A percentile compares a stretch with the other conserved stretches of the same genome.
These are phyloP conservation scores for Fraxinus ornus DNA, from an alignment of 305 asterid species.

Conservation along the genomic window DNA sequence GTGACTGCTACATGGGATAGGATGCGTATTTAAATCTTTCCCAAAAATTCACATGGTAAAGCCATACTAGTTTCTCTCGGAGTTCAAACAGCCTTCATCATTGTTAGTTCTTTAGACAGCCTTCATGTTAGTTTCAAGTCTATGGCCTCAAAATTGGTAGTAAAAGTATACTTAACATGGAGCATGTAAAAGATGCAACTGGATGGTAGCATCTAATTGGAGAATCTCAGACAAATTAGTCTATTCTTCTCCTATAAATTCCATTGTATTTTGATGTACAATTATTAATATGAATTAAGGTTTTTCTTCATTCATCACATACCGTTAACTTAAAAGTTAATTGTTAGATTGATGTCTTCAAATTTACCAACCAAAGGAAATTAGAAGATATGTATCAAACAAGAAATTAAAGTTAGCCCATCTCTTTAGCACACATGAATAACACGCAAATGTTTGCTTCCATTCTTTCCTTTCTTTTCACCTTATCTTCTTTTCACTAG, in stretches of 20 bases:
- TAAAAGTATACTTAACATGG: not conserved
- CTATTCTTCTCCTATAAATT: not conserved
- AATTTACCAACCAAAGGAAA: not conserved
- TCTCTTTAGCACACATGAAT: not conserved
- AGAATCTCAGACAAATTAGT: not conserved
- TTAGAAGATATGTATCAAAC: not conserved
- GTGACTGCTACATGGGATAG: not conserved
- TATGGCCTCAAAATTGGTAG: not conserved
- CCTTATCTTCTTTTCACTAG: not conserved
- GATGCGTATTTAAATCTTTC: not conserved
- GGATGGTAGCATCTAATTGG: not conserved
- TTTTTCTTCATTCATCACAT: not conserved
- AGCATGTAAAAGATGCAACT: not conserved
- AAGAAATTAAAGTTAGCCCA: not conserved
- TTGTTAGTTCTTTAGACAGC: not conserved
- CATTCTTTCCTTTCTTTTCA: not conserved
- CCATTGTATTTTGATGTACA: not conserved
- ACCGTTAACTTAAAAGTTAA: not conserved
- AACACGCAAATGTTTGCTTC: not conserved
- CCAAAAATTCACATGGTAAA: not conserved
- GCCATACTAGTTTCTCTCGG: not conserved
- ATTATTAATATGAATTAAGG: not conserved
- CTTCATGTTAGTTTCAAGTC: not conserved
- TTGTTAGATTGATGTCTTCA: not conserved
- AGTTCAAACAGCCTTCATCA: not conserved